Base-by-base conservation (phyloP, 2,329 filamentous ascomycete genomes). In the Sporothrix globosa region DNA sequence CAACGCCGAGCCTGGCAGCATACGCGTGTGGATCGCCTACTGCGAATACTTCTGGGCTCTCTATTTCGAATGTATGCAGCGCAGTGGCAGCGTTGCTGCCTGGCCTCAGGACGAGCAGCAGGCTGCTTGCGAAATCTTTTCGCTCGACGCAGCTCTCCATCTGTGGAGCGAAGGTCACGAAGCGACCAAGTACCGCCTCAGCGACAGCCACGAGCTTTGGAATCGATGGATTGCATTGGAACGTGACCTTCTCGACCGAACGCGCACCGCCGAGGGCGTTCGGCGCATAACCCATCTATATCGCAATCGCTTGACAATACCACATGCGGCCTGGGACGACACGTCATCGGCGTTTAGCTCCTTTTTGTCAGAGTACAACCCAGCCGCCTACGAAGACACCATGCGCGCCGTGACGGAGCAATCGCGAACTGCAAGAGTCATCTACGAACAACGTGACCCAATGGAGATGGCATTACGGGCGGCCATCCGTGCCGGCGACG, bases 121-220 rank as follows among this genome's bases (percentile, higher is more conserved):
- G 67, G 82, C 92, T 71, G 91, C 89, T 67, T 86, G 87, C 75
- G 90, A 93, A 73, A 81, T 92, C 53, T 95, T 96, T 79, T 87
- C 87, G 7, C 86, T 90, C 73, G 87, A 90, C 46, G 81, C 86
- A 61, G 87, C 91, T 60, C 81, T 92, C 69, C 86, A 87, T 69
- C 84, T 92, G 1, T 92, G 92, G 86, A 87, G 90, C 77, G 85
- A 91, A 75, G 92, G 88, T 48, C 89, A 92, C 74, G 85, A 90
- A 72, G 87, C 88, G 54, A 91, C 92, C 68, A 88, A 90, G 77
- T 92, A 90, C 79, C 90, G 91, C 72, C 82, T 96, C 71, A 87
- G 87, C 76, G 91, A 93, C 78, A 95, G 92, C 76, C 90, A 93
- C 77, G 80, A 88, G 70, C 85, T 96, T 13, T 96, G 92, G 92